A percentile compares a stretch with the other conserved stretches of the same genome.
Evolutionary conservation across 2,329 filamentous ascomycete genomes (phyloP).

Genomic region (Aspergillus fructus): DNA sequence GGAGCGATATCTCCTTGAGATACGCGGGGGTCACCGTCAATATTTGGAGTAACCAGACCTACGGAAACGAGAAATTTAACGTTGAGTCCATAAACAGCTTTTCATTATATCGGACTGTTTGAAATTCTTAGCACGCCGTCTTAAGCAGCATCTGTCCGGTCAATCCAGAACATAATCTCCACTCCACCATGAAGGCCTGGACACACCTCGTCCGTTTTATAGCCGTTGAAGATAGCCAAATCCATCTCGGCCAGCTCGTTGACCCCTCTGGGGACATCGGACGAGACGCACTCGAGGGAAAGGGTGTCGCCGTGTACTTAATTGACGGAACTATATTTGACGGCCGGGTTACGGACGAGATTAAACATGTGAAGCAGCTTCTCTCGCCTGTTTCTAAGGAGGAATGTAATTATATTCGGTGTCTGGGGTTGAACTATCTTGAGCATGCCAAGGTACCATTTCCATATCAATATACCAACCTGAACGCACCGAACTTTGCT

Average conservation of each 20-base stretch:
- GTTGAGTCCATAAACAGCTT: too few relatives aligned
- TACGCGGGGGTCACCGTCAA: too few relatives aligned
- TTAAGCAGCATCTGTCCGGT: too few relatives aligned
- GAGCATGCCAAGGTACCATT: conserved; percentile 2
- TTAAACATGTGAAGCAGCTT: conserved; percentile 24
- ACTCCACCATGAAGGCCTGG: conserved; percentile 17
- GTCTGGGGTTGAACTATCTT: conserved; percentile 2
- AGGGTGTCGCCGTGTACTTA: conserved; percentile 22
- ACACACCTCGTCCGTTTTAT: conserved; percentile 34
- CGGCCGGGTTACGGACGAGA: conserved; percentile 23
- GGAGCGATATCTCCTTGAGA: too few relatives aligned
- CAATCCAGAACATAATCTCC: too few relatives aligned
- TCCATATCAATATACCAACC: too few relatives aligned
- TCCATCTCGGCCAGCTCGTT: conserved; percentile 32
- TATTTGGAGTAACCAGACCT: too few relatives aligned
- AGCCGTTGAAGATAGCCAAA: conserved; percentile 28
- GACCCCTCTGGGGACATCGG: conserved; percentile 29
- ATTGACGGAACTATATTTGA: conserved; percentile 32
- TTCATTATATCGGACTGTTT: too few relatives aligned
- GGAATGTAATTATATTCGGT: conserved; percentile 3
- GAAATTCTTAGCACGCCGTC: too few relatives aligned
- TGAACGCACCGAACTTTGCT: too few relatives aligned
- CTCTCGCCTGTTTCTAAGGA: neutral
- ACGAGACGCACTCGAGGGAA: conserved; percentile 21
- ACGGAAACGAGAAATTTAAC: too few relatives aligned